phyloP scores from a whole-genome alignment of 495 filamentous ascomycete genomes.

The Annulohypoxylon stygium region DNA sequence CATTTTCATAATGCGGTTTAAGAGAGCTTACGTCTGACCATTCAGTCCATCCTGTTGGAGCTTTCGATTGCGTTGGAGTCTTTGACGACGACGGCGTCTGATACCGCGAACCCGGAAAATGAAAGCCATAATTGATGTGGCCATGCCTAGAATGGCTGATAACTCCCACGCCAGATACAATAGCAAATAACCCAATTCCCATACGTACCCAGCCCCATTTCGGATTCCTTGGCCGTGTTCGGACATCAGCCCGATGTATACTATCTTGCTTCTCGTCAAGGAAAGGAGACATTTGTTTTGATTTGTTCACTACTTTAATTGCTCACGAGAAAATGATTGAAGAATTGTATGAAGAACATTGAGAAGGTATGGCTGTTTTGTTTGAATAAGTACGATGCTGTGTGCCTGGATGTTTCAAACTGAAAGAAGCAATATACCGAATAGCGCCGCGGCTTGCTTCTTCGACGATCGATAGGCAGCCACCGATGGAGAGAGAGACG shows the following conservation, averaged over 20 bases:
- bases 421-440: constrained; percentile 11
- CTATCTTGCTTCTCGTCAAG: constrained; percentile 24
- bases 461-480: constrained; percentile 20
- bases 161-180: constrained; percentile 25
- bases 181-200: constrained; percentile 2
- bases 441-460: background rate
- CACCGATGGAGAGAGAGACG: background rate
- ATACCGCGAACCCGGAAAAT: constrained; percentile 3
- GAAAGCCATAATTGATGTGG: constrained; percentile 12
- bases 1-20: background rate
- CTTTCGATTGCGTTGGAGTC: background rate
- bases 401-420: background rate
- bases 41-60: constrained; percentile 44
- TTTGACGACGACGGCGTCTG: constrained; percentile 7
- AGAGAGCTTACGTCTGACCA: constrained; percentile 46
- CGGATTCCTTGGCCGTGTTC: background rate
- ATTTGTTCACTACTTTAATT: constrained; percentile 6
- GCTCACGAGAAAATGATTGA: background rate
- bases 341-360: background rate
- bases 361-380: background rate
- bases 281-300: constrained; percentile 26
- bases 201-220: constrained; percentile 30
- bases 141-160: constrained; percentile 21
- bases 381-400: background rate
- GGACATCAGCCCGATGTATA: background rate